phyloP scores from a whole-genome alignment of 2,329 filamentous ascomycete genomes.

The Phaeosphaeriaceae sp. region DNA sequence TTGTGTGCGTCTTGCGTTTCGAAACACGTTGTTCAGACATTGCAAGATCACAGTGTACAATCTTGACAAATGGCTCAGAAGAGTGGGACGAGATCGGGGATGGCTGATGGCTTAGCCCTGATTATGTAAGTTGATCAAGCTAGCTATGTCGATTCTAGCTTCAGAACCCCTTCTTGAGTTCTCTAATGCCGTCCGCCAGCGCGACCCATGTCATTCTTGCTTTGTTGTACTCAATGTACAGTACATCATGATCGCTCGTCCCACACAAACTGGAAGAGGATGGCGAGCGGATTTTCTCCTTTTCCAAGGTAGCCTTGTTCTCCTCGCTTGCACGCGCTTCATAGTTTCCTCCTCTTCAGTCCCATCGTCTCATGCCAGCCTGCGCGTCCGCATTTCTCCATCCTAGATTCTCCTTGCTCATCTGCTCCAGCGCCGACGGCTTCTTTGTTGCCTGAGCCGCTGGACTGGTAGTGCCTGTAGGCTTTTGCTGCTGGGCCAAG shows the following conservation, averaged over 20 bases:
- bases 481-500: constrained; percentile 26
- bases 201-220: not conserved
- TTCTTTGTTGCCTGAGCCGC: constrained; percentile 24
- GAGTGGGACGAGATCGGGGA: constrained; percentile 3
- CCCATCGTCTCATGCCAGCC: constrained; percentile 34
- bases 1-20: constrained; percentile 42
- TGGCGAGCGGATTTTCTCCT: too few species aligned
- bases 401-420: constrained; percentile 40
- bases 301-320: too few species aligned
- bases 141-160: not conserved
- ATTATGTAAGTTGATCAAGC: constrained; percentile 14
- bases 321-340: too few species aligned
- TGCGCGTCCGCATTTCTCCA: constrained; percentile 40
- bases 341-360: constrained; percentile 13
- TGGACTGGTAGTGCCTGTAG: constrained; percentile 7
- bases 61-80: not conserved
- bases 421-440: constrained; percentile 33
- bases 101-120: not conserved
- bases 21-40: constrained; percentile 27
- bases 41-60: constrained; percentile 1
- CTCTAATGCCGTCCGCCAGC: not conserved
- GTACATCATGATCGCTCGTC: not conserved
- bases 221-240: not conserved
- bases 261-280: too few species aligned
- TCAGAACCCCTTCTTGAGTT: not conserved